phyloP scores from a whole-genome alignment of 192 early-diverging fungal genomes.

The Lobosporangium transversale region DNA sequence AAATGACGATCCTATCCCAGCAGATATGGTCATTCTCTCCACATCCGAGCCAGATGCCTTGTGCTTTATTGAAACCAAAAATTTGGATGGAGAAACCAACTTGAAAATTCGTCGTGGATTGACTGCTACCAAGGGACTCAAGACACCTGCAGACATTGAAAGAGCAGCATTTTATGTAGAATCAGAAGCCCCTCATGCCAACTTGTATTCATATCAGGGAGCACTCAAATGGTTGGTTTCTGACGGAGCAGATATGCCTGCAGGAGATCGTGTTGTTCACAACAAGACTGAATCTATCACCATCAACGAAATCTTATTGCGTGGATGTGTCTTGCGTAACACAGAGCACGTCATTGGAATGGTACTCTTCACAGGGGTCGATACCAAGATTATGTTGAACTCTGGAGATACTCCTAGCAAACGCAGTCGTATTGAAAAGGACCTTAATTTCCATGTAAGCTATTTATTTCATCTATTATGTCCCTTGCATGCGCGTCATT shows the following conservation, averaged over 20 bases:
- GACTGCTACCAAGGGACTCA: slow-evolving; percentile 67
- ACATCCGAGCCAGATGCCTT: slow-evolving; percentile 85
- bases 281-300: slow-evolving; percentile 72
- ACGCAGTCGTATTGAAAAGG: slow-evolving; percentile 88
- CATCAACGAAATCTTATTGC: slow-evolving; percentile 84
- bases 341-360: slow-evolving; percentile 90
- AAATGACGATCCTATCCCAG: slow-evolving; percentile 89
- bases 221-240: slow-evolving; percentile 64
- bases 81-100: slow-evolving; percentile 98
- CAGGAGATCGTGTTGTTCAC: slow-evolving; percentile 54
- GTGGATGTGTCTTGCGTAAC: slow-evolving; percentile 93
- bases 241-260: slow-evolving; percentile 50
- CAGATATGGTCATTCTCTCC: slow-evolving; percentile 88
- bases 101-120: slow-evolving; percentile 86
- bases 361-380: slow-evolving; percentile 89
- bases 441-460: slow-evolving; percentile 88
- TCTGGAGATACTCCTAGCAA: slow-evolving; percentile 93
- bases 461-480: neutral
- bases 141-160: slow-evolving; percentile 67
- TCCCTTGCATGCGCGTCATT: too few relatives aligned
- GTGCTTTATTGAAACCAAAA: slow-evolving; percentile 98
- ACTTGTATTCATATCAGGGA: slow-evolving; percentile 89
- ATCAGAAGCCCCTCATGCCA: slow-evolving; percentile 87
- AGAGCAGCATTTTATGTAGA: slow-evolving; percentile 75
- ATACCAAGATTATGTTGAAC: slow-evolving; percentile 98